These are phyloP conservation scores for Ophiosphaerella korrae DNA, from an alignment of 2,329 filamentous ascomycete genomes.

Conservation along the genomic window DNA sequence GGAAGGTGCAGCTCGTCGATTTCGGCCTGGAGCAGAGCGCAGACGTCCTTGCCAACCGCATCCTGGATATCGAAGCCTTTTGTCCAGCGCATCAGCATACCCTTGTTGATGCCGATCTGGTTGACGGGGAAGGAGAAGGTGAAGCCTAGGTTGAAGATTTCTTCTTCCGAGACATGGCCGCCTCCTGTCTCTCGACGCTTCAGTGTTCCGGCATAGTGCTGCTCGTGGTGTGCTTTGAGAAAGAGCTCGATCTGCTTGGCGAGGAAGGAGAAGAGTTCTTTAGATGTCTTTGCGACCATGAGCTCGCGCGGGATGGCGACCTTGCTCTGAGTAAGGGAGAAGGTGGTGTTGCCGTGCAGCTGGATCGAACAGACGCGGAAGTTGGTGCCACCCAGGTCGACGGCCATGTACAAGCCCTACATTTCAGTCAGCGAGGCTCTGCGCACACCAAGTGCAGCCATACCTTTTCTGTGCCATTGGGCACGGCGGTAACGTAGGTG, in stretches of 20 bases:
- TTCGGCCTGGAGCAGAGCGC: conserved; percentile 83
- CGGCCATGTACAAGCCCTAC: conserved; percentile 91
- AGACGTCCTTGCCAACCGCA: conserved; percentile 92
- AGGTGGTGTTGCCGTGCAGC: conserved; percentile 92
- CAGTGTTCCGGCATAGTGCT: conserved; percentile 77
- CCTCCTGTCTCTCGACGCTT: conserved; percentile 67
- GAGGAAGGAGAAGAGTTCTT: conserved; percentile 89
- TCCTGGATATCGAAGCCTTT: conserved; percentile 99
- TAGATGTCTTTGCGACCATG: conserved; percentile 85
- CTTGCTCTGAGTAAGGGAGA: conserved; percentile 91
- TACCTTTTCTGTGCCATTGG: conserved; percentile 97
- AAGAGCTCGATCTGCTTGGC: conserved; percentile 92
- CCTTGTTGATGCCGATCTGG: conserved; percentile 93
- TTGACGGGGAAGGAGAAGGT: conserved; percentile 98
- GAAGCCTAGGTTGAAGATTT: conserved; percentile 94
- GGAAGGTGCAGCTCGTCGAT: conserved; percentile 86
- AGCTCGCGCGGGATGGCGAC: conserved; percentile 86
- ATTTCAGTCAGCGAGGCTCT: conserved; percentile 5
- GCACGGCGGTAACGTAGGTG: conserved; percentile 93
- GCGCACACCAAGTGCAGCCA: conserved; percentile 62
- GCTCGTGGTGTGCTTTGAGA: conserved; percentile 82
- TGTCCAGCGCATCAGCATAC: conserved; percentile 93
- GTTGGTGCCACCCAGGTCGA: conserved; percentile 98
- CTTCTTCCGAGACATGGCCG: conserved; percentile 65
- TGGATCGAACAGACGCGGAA: conserved; percentile 96